These are phyloP conservation scores for Sequoia sempervirens DNA, from an alignment of 75 land plant species.

Conservation along the genomic window DNA sequence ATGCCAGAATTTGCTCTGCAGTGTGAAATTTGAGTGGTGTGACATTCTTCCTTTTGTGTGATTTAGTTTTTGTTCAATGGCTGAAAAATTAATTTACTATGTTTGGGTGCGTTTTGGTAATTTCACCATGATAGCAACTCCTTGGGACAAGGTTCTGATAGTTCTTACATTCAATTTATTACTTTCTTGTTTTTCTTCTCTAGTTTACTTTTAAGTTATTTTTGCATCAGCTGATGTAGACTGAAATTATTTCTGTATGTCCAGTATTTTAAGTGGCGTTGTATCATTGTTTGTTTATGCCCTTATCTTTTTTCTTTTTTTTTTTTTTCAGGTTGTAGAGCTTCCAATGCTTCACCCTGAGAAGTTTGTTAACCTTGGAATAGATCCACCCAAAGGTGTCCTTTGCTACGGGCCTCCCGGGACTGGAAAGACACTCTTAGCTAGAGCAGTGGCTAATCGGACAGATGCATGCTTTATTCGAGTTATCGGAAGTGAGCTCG, in stretches of 20 bases:
- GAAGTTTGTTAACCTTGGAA: constrained; percentile 98
- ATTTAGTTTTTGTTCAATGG: neutral
- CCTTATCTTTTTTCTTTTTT: neutral
- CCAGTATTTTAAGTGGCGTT: neutral
- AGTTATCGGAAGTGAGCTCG: constrained; percentile 99
- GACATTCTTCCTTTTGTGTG: neutral
- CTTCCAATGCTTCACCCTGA: constrained; percentile 99
- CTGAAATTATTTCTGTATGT: neutral
- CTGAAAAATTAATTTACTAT: neutral
- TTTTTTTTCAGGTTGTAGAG: constrained; percentile 69
- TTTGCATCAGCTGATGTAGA: neutral
- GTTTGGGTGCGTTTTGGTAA: neutral
- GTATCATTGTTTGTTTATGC: neutral
- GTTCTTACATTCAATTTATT: neutral
- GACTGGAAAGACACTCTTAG: constrained; percentile 94
- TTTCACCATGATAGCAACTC: neutral
- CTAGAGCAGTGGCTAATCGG: constrained; percentile 95
- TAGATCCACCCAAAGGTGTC: constrained; percentile 98
- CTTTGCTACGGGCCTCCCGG: constrained; percentile 99
- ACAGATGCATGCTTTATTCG: constrained; percentile 99
- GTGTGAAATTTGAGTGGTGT: neutral
- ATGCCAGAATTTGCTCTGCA: no score
- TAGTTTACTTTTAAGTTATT: neutral
- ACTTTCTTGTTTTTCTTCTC: neutral
- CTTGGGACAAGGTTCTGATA: neutral